phyloP scores from a whole-genome alignment of 352 stramenopile genomes.

The Phytopythium aichiense region DNA sequence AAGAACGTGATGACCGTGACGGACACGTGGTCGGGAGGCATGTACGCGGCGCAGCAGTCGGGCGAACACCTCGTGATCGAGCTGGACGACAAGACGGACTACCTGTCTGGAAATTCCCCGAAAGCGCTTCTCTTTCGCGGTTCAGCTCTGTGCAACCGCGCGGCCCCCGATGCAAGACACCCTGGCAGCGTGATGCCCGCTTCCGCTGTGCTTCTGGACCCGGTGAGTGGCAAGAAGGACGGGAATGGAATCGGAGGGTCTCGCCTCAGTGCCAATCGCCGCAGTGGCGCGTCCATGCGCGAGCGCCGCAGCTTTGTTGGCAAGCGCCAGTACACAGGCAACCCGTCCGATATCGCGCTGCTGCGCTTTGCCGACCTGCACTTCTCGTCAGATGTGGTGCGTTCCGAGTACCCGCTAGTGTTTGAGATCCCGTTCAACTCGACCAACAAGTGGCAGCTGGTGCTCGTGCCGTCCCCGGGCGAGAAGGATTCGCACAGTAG shows the following conservation, averaged over 20 bases:
- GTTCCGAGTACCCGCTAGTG: conserved; percentile 36
- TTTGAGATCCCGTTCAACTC: conserved; percentile 68
- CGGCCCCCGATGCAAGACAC: conserved; percentile 13
- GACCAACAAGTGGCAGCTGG: conserved; percentile 66
- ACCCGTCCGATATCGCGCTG: conserved; percentile 47
- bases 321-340: conserved; percentile 46
- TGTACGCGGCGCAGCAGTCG: conserved; percentile 27
- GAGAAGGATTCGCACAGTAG: conserved; percentile 11
- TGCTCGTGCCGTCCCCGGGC: conserved; percentile 29
- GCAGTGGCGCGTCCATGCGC: conserved; percentile 10
- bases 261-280: no score
- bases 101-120: conserved; percentile 12
- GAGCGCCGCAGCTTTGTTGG: conserved; percentile 13
- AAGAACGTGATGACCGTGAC: conserved; percentile 62
- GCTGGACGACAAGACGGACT: conserved; percentile 30
- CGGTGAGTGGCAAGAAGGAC: no score
- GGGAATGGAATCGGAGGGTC: no score
- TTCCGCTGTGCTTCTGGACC: background rate
- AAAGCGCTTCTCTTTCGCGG: conserved; percentile 34
- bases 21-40: conserved; percentile 31
- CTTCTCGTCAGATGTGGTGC: conserved; percentile 26
- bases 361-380: conserved; percentile 40
- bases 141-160: conserved; percentile 35
- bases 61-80: conserved; percentile 25
- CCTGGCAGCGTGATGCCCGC: background rate